Evolutionary conservation across 345 rosid species (phyloP).

Genomic region (Theobroma cacao): DNA sequence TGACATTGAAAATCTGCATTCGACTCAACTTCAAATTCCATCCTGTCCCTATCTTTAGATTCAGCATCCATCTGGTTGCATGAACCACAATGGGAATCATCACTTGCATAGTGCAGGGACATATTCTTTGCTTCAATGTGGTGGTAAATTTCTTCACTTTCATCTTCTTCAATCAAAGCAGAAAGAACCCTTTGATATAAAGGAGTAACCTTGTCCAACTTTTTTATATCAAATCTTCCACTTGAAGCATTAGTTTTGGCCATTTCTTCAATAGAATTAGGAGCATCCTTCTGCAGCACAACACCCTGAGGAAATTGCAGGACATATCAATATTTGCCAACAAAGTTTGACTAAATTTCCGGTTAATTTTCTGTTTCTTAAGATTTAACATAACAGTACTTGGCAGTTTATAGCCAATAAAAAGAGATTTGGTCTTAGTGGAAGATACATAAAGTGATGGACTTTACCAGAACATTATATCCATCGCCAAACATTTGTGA

Average conservation of each 20-base stretch:
- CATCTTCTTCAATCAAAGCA: constrained; percentile 95
- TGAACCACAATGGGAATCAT: constrained; percentile 96
- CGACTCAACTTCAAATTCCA: constrained; percentile 96
- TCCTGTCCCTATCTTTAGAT: constrained; percentile 75
- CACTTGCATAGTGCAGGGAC: constrained; percentile 83
- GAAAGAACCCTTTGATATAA: constrained; percentile 84
- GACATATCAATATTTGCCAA: constrained; percentile 1
- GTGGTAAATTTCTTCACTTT: constrained; percentile 64
- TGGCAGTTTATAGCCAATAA: not conserved
- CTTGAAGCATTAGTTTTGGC: constrained; percentile 37
- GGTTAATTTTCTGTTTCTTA: not conserved
- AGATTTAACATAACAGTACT: not conserved
- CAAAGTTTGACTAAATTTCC: constrained; percentile 5
- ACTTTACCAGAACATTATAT: constrained; percentile 49
- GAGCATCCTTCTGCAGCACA: constrained; percentile 38
- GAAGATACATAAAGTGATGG: not conserved
- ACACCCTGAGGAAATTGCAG: constrained; percentile 42
- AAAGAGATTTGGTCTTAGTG: not conserved
- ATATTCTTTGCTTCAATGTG: constrained; percentile 65
- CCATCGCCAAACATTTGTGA: constrained; percentile 54
- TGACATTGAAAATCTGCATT: constrained; percentile 62
- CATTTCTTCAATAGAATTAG: constrained; percentile 44
- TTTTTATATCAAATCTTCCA: constrained; percentile 51
- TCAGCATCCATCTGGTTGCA: constrained; percentile 85
- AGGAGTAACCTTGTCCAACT: constrained; percentile 61